These are phyloP conservation scores for Asterella californica DNA, from an alignment of 225 moss, liverwort and hornwort species.

Conservation along the genomic window DNA sequence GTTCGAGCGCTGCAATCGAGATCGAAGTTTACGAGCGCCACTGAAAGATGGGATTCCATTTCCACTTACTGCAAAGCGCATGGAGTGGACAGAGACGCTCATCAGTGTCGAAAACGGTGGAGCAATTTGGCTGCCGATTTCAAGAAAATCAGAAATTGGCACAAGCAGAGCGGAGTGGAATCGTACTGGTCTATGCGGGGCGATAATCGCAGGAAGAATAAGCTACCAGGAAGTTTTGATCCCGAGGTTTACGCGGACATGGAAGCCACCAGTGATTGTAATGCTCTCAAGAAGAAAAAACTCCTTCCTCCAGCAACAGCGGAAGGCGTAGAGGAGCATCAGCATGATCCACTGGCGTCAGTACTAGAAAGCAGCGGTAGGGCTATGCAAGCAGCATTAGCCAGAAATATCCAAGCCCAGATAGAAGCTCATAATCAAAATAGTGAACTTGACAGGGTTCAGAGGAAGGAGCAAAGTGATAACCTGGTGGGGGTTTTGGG, in stretches of 20 bases:
- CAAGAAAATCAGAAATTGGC: conserved; percentile 56
- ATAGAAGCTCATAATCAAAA: conserved; percentile 27
- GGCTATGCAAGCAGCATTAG: conserved; percentile 29
- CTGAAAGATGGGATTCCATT: conserved; percentile 53
- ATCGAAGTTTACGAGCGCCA: conserved; percentile 11
- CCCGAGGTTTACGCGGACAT: conserved; percentile 51
- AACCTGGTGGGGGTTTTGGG: conserved; percentile 16
- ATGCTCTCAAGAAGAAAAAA: conserved; percentile 13
- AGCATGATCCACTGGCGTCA: conserved; percentile 16
- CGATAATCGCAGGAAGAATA: conserved; percentile 52
- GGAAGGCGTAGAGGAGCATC: conserved; percentile 2
- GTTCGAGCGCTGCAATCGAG: not conserved
- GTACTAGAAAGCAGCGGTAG: conserved; percentile 26
- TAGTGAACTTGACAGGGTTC: conserved; percentile 20
- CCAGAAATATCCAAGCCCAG: conserved; percentile 24
- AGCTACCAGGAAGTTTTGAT: conserved; percentile 55
- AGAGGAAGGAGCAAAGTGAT: conserved; percentile 17
- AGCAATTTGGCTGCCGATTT: conserved; percentile 53
- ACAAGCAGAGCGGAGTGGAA: conserved; percentile 43
- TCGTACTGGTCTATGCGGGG: conserved; percentile 65
- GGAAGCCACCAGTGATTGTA: conserved; percentile 20
- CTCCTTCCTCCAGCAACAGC: not conserved
- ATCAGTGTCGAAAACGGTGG: conserved; percentile 58
- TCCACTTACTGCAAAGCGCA: conserved; percentile 49
- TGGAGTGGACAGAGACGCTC: conserved; percentile 49